Evolutionary conservation across 495 filamentous ascomycete species (phyloP).

Genomic region (Rusavskia elegans): DNA sequence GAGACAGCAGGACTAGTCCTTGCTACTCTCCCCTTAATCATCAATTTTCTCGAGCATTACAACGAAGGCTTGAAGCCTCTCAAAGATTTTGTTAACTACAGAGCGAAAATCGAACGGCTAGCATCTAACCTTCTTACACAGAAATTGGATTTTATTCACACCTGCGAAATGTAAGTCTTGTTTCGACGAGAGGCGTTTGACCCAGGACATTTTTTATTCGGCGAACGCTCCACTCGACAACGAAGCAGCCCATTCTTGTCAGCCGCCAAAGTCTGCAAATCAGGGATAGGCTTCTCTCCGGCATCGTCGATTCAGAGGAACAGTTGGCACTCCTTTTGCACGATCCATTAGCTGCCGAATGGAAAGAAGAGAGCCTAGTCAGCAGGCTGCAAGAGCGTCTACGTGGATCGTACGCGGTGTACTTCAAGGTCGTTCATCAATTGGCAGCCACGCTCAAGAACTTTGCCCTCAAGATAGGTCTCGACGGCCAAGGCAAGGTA

Average conservation of each 20-base stretch:
- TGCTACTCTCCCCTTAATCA: slow-evolving; percentile 23
- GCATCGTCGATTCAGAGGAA: too few relatives aligned
- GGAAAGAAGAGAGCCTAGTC: not conserved
- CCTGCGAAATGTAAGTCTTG: too few relatives aligned
- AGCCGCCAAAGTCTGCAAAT: too few relatives aligned
- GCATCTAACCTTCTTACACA: not conserved
- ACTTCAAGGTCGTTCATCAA: not conserved
- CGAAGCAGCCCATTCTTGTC: too few relatives aligned
- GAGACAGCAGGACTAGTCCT: slow-evolving; percentile 28
- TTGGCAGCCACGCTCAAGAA: not conserved
- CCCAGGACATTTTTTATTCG: too few relatives aligned
- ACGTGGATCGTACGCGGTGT: not conserved
- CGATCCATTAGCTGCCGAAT: not conserved
- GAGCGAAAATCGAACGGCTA: not conserved
- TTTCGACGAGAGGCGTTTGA: too few relatives aligned
- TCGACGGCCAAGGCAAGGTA: not conserved
- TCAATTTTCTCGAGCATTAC: slow-evolving; percentile 21
- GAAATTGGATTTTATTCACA: not conserved
- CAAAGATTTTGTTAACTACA: not conserved
- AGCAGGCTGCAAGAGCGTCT: not conserved
- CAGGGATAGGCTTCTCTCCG: too few relatives aligned
- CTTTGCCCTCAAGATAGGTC: not conserved
- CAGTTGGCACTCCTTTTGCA: too few relatives aligned
- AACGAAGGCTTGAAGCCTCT: slow-evolving; percentile 12
- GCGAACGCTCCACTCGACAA: too few relatives aligned